These are phyloP conservation scores for Fistulifera solaris DNA, from an alignment of 108 stramenopile species.

Conservation along the genomic window DNA sequence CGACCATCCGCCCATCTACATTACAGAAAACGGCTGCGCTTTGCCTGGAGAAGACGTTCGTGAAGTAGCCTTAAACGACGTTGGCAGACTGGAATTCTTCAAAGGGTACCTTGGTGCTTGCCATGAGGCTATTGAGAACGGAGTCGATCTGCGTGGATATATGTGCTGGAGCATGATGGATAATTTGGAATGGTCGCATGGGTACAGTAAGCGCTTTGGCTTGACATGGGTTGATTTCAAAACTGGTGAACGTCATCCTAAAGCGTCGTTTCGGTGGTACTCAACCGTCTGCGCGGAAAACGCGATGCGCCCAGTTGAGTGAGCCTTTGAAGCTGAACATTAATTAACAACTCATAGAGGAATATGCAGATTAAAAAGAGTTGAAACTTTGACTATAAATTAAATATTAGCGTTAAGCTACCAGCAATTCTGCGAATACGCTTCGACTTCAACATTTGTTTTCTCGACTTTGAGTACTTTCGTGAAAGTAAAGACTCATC, in stretches of 20 bases:
- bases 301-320: too few relatives aligned
- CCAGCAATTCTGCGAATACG: too few relatives aligned
- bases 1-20: conserved; percentile 40
- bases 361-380: too few relatives aligned
- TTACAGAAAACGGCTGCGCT: conserved; percentile 80
- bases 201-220: conserved; percentile 81
- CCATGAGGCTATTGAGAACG: conserved; percentile 55
- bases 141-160: conserved; percentile 78
- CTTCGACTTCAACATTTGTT: too few relatives aligned
- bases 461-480: too few relatives aligned
- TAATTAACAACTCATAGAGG: too few relatives aligned
- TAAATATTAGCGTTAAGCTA: too few relatives aligned
- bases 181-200: conserved; percentile 93
- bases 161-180: conserved; percentile 93
- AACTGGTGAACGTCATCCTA: conserved; percentile 71
- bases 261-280: conserved; percentile 70
- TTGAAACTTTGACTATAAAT: too few relatives aligned
- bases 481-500: too few relatives aligned
- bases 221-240: conserved; percentile 82
- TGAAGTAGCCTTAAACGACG: conserved; percentile 48
- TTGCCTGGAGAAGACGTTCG: conserved; percentile 12
- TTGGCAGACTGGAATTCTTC: conserved; percentile 39
- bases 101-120: conserved; percentile 59
- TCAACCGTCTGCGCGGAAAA: too few relatives aligned
- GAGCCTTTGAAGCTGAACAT: too few relatives aligned